A percentile compares a stretch with the other conserved stretches of the same genome.
Evolutionary conservation across 148 eudicot genomes (phyloP).

Genomic region (Pharnaceum exiguum): DNA sequence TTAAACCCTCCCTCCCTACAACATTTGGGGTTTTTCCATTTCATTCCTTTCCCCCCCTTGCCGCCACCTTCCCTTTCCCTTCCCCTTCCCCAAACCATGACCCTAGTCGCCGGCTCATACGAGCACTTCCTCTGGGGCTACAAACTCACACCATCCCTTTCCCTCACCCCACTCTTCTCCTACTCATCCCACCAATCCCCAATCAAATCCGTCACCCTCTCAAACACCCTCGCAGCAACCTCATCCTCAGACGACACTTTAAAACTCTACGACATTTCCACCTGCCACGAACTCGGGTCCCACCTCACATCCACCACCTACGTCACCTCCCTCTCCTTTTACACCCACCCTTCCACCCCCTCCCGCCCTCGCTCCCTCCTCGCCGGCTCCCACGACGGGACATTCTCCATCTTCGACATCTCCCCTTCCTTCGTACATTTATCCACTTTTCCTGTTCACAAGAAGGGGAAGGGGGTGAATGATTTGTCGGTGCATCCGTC

Average conservation of each 20-base stretch:
- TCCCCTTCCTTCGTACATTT: constrained; percentile 77
- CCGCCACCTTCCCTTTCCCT: not conserved
- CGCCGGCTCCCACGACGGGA: constrained; percentile 54
- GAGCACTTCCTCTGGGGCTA: constrained; percentile 83
- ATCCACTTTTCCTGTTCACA: constrained; percentile 47
- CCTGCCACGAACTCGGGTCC: constrained; percentile 69
- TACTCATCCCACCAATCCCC: constrained; percentile 28
- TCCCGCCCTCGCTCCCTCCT: constrained; percentile 66
- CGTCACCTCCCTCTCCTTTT: constrained; percentile 49
- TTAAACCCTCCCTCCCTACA: too few relatives aligned
- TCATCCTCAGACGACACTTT: constrained; percentile 71
- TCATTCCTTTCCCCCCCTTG: not conserved
- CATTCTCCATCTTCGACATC: constrained; percentile 57
- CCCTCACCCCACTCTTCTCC: constrained; percentile 35
- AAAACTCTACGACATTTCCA: constrained; percentile 76
- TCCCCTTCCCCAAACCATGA: constrained; percentile 32
- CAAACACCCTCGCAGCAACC: constrained; percentile 71
- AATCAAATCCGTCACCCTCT: constrained; percentile 60
- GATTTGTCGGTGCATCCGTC: constrained; percentile 64
- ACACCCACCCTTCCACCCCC: constrained; percentile 35
- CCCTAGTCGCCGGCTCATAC: constrained; percentile 74
- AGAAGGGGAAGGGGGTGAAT: constrained; percentile 43
- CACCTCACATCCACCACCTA: constrained; percentile 48
- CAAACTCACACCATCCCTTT: constrained; percentile 54
- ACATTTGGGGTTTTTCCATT: not conserved